These are phyloP conservation scores for Candida sphagnicola DNA, from an alignment of 805 yeast species.

Conservation along the genomic window DNA sequence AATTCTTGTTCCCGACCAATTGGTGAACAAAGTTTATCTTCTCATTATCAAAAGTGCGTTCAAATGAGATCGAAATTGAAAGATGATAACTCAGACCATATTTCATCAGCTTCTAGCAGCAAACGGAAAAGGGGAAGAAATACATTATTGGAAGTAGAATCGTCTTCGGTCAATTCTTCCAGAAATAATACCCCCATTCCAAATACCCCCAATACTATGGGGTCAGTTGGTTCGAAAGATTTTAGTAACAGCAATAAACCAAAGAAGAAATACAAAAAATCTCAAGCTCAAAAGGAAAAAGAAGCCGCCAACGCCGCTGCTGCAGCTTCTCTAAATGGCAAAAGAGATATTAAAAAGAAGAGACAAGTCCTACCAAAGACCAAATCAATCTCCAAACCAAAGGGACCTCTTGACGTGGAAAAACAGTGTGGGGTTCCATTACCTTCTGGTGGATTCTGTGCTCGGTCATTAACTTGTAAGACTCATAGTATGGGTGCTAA, in stretches of 20 bases:
- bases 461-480: conserved; percentile 92
- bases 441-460: conserved; percentile 94
- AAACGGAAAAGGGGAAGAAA: conserved; percentile 27
- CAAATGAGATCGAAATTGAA: conserved; percentile 35
- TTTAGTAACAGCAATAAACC: conserved; percentile 21
- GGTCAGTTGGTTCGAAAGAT: conserved; percentile 6
- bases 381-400: conserved; percentile 49
- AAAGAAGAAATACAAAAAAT: conserved; percentile 41
- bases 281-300: conserved; percentile 41
- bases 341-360: conserved; percentile 16
- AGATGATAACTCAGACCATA: conserved; percentile 14
- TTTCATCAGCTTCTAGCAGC: conserved; percentile 8
- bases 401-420: conserved; percentile 88
- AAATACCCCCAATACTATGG: conserved; percentile 4
- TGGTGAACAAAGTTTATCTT: conserved; percentile 28
- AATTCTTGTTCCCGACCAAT: conserved; percentile 37
- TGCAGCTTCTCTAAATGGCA: conserved; percentile 31
- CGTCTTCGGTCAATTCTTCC: conserved; percentile 37
- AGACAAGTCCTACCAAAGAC: conserved; percentile 33
- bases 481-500: conserved; percentile 99
- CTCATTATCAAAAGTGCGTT: conserved; percentile 33
- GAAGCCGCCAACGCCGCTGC: conserved; percentile 47
- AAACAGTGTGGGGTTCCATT: conserved; percentile 94
- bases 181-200: conserved; percentile 37
- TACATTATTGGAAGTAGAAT: conserved; percentile 27